Evolutionary conservation across 2,329 filamentous ascomycete genomes (phyloP).

Genomic region (Colletotrichum aenigma): DNA sequence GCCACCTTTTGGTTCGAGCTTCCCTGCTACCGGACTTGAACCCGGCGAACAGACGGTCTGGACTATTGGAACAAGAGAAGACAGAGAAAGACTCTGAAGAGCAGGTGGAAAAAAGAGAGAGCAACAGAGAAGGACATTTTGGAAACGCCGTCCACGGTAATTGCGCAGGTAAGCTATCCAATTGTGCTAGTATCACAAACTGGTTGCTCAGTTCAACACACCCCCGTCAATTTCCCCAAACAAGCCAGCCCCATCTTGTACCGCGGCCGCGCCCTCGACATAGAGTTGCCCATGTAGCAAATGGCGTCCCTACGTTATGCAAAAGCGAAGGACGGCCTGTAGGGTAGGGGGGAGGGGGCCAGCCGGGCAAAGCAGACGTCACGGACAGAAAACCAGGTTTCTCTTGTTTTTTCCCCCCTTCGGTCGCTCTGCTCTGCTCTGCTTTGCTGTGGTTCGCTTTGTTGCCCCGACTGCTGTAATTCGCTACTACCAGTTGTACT

Average conservation of each 20-base stretch:
- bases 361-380: neutral
- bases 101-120: neutral
- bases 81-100: neutral
- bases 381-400: neutral
- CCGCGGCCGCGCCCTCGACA: neutral
- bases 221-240: neutral
- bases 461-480: neutral
- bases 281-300: neutral
- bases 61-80: neutral
- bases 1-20: neutral
- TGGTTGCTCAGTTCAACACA: neutral
- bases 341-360: neutral
- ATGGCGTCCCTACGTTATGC: neutral
- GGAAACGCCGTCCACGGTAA: neutral
- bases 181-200: neutral
- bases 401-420: neutral
- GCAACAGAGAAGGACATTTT: neutral
- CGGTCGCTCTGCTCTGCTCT: neutral
- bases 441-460: neutral
- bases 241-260: neutral
- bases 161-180: slow-evolving; percentile 1
- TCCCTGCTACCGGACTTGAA: neutral
- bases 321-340: neutral
- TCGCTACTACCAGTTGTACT: neutral
- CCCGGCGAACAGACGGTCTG: neutral